phyloP scores from a whole-genome alignment of 202 grass and related monocot genomes.

The Hordeum pubiflorum region DNA sequence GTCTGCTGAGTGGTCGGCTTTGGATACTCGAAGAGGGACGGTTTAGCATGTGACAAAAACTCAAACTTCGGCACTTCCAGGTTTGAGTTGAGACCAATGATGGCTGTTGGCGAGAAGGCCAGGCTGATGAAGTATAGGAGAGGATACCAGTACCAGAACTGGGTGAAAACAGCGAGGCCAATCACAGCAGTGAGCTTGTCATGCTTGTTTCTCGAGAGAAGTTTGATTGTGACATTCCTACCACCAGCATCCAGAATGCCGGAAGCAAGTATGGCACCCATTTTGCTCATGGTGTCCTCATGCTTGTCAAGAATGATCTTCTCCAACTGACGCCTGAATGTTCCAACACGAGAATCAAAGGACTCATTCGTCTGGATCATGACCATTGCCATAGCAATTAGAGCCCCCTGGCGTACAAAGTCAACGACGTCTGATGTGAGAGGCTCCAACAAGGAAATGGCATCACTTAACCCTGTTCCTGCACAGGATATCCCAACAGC shows the following conservation, averaged over 20 bases:
- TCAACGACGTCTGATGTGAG: constrained; percentile 98
- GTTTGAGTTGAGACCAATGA: constrained; percentile 91
- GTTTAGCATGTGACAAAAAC: constrained; percentile 85
- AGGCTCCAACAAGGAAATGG: constrained; percentile 96
- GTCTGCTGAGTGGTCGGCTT: constrained; percentile 72
- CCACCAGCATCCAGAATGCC: constrained; percentile 98
- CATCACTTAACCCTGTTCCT: constrained; percentile 87
- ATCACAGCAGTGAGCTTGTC: constrained; percentile 92
- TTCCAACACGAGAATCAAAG: constrained; percentile 79
- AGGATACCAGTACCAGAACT: constrained; percentile 99
- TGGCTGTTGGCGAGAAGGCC: constrained; percentile 84
- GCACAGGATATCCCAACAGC: constrained; percentile 98
- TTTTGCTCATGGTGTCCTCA: constrained; percentile 99
- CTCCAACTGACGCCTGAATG: constrained; percentile 95
- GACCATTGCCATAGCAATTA: constrained; percentile 99
- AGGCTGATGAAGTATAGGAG: constrained; percentile 92
- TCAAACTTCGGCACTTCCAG: constrained; percentile 97
- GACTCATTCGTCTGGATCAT: constrained; percentile 99
- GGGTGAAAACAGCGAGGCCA: constrained; percentile 91
- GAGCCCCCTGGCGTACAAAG: constrained; percentile 94
- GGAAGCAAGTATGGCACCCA: constrained; percentile 97
- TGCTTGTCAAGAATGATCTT: constrained; percentile 99
- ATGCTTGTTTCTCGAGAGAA: constrained; percentile 89
- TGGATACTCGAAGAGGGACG: constrained; percentile 87
- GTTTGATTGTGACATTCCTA: constrained; percentile 93